phyloP scores from a whole-genome alignment of 768 basidiomycete species.

The Russula sp. region DNA sequence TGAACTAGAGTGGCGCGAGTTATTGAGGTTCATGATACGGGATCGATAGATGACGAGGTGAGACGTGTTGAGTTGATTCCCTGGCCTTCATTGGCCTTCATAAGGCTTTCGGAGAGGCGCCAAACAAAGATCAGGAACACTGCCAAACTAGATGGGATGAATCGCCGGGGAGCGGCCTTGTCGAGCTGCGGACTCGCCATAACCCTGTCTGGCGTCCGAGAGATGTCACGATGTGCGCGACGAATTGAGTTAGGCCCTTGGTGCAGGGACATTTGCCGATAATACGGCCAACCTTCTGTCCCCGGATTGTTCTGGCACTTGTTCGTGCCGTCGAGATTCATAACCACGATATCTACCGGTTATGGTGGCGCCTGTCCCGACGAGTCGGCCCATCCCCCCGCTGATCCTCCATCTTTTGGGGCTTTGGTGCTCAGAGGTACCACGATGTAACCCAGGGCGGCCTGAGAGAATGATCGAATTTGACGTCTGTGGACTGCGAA shows the following conservation, averaged over 20 bases:
- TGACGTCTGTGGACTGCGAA: constrained; percentile 10
- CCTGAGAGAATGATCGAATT: constrained; percentile 10
- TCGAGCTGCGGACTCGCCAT: constrained; percentile 16
- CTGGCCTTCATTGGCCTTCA: constrained; percentile 17
- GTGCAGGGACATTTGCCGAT: constrained; percentile 16
- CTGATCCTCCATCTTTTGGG: background rate
- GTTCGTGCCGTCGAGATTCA: constrained; percentile 15
- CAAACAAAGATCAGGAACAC: constrained; percentile 19
- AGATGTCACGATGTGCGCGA: constrained; percentile 17
- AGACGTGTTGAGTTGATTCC: background rate
- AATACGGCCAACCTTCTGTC: constrained; percentile 15
- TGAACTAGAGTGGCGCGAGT: constrained; percentile 19
- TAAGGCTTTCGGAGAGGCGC: constrained; percentile 22
- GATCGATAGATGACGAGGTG: constrained; percentile 14
- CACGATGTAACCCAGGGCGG: background rate
- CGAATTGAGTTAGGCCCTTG: constrained; percentile 21
- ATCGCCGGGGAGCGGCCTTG: constrained; percentile 18
- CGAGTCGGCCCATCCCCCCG: background rate
- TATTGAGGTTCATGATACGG: constrained; percentile 19
- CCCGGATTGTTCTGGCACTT: background rate
- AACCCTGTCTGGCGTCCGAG: constrained; percentile 9
- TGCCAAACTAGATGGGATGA: constrained; percentile 15
- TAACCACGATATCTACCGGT: constrained; percentile 6
- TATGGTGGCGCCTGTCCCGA: constrained; percentile 11
- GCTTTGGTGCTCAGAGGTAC: background rate